Percentiles rank a stretch among this genome's conserved stretches.
These are phyloP conservation scores for Aspergillus bombycis DNA, from an alignment of 2,329 filamentous ascomycete genomes.

Conservation along the genomic window DNA sequence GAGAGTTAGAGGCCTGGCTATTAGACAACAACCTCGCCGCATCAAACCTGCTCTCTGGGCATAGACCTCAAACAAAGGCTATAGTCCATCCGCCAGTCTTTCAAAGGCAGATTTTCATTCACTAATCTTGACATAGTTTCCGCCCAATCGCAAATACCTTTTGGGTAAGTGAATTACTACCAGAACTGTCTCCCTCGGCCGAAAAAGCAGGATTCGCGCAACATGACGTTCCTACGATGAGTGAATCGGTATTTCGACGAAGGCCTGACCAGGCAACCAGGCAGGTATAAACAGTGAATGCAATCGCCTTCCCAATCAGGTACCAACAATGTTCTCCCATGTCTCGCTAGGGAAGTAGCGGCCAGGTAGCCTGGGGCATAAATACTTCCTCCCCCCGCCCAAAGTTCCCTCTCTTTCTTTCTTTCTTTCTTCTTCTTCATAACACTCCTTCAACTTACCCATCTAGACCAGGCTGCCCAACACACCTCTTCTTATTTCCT, in stretches of 20 bases:
- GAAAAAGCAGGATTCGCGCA: neutral
- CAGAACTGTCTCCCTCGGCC: neutral
- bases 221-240: neutral
- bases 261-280: neutral
- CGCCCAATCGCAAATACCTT: neutral
- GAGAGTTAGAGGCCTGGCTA: too few species aligned
- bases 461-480: neutral
- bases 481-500: neutral
- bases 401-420: neutral
- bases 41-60: too few species aligned
- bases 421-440: neutral
- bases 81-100: too few species aligned
- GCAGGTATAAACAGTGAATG: neutral
- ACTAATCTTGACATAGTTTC: neutral
- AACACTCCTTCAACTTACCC: neutral
- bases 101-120: neutral
- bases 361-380: neutral
- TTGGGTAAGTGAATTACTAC: neutral
- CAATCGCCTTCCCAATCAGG: neutral
- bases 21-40: too few species aligned
- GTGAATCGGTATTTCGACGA: neutral
- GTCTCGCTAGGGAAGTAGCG: neutral
- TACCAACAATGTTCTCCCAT: neutral
- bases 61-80: too few species aligned
- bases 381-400: neutral